Evolutionary conservation across 306 rosid genomes (phyloP).

Genomic region (Boehmeria nivea): DNA sequence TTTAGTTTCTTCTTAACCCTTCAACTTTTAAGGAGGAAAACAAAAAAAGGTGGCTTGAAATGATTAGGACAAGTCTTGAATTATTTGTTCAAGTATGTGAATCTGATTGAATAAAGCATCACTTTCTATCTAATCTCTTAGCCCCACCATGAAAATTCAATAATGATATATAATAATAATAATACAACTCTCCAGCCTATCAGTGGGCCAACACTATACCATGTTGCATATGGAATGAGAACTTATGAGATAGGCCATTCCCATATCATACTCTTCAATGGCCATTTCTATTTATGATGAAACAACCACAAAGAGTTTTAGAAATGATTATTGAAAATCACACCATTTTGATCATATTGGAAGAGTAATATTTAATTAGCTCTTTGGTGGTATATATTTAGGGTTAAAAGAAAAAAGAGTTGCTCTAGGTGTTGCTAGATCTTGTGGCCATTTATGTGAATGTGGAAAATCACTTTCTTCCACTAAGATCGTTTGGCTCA

Average conservation of each 20-base stretch:
- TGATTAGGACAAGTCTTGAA: not conserved
- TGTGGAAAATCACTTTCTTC: too few relatives aligned
- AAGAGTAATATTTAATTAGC: too few relatives aligned
- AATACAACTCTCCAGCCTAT: constrained; percentile 6
- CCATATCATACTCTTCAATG: not conserved
- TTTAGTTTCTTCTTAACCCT: not conserved
- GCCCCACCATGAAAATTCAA: constrained; percentile 12
- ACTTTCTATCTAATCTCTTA: constrained; percentile 15
- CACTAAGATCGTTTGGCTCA: too few relatives aligned
- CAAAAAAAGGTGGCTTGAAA: not conserved
- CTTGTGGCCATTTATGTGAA: too few relatives aligned
- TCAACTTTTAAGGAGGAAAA: not conserved
- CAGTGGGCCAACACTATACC: constrained; percentile 9
- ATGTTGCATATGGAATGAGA: not conserved
- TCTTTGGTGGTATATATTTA: too few relatives aligned
- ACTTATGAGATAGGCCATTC: not conserved
- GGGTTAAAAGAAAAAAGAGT: too few relatives aligned
- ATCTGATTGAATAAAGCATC: constrained; percentile 13
- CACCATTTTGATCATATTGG: not conserved
- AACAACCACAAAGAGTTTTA: not conserved
- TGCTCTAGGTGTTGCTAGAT: too few relatives aligned
- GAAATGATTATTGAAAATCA: not conserved
- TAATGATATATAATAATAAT: too few relatives aligned
- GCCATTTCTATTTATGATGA: not conserved
- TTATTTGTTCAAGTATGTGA: constrained; percentile 4